Conservation (phyloP, 257 asterid genomes). For the Orobanche coerulescens region DNA sequence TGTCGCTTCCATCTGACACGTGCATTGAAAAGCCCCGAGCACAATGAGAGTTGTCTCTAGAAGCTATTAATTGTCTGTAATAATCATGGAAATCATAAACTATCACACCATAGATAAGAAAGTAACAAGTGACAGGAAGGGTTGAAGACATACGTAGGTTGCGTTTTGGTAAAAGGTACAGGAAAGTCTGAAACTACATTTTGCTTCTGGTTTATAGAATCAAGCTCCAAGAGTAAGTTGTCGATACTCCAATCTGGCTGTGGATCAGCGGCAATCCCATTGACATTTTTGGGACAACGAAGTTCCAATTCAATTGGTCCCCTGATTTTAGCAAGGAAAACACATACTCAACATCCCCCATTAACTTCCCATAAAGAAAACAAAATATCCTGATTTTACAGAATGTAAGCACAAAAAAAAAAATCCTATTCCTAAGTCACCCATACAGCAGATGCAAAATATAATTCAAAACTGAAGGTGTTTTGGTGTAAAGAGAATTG, state of each 20-base stretch:
- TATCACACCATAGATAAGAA: slow-evolving; percentile 7
- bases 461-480: not conserved
- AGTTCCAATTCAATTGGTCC: slow-evolving; percentile 41
- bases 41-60: slow-evolving; percentile 23
- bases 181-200: slow-evolving; percentile 28
- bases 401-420: not conserved
- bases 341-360: not conserved
- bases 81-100: slow-evolving; percentile 7
- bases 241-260: slow-evolving; percentile 83
- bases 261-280: slow-evolving; percentile 62
- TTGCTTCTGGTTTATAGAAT: slow-evolving; percentile 40
- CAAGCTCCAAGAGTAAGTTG: slow-evolving; percentile 52
- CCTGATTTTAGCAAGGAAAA: slow-evolving; percentile 36
- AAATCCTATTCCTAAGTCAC: not conserved
- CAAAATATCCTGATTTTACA: not conserved
- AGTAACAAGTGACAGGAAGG: not conserved
- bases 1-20: slow-evolving; percentile 39
- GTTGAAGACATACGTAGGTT: slow-evolving; percentile 38
- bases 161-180: slow-evolving; percentile 36
- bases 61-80: slow-evolving; percentile 37
- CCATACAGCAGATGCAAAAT: not conserved
- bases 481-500: not conserved
- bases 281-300: slow-evolving; percentile 34
- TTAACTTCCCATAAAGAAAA: not conserved
- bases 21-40: slow-evolving; percentile 52